Percentiles rank a stretch among this genome's conserved stretches.
These are phyloP conservation scores for Apiotrichum porosum DNA, from an alignment of 1,284 basidiomycete species.

Conservation along the genomic window DNA sequence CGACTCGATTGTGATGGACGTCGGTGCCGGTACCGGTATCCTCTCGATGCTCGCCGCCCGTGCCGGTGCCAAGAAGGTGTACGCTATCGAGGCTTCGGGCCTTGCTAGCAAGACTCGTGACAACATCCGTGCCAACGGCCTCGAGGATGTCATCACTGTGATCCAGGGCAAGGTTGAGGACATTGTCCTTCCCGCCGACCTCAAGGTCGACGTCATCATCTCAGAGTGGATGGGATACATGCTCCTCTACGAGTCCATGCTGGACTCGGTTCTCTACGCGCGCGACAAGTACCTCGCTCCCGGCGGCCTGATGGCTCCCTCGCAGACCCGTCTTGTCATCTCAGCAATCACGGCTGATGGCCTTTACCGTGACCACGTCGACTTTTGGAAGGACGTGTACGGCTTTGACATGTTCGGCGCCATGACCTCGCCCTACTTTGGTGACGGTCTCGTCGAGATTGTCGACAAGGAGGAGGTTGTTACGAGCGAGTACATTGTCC, in stretches of 20 bases:
- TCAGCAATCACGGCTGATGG: constrained; percentile 71
- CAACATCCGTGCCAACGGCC: constrained; percentile 75
- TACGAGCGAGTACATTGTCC: constrained; percentile 58
- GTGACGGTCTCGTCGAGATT: constrained; percentile 77
- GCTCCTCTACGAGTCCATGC: constrained; percentile 91
- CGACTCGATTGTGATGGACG: constrained; percentile 84
- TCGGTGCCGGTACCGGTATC: constrained; percentile 92
- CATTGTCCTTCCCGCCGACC: constrained; percentile 61
- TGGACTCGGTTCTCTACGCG: constrained; percentile 75
- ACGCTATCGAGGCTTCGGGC: constrained; percentile 86
- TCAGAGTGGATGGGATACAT: constrained; percentile 98
- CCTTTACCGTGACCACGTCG: constrained; percentile 71
- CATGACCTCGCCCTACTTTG: constrained; percentile 63
- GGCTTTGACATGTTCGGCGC: constrained; percentile 73
- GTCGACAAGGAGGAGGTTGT: constrained; percentile 66
- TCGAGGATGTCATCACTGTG: constrained; percentile 73
- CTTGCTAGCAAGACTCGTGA: constrained; percentile 76
- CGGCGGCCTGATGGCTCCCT: constrained; percentile 82
- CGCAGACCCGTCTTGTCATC: constrained; percentile 80
- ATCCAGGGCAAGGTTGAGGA: constrained; percentile 85
- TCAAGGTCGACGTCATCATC: constrained; percentile 85
- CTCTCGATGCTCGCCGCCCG: constrained; percentile 86
- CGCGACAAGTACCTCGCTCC: constrained; percentile 53
- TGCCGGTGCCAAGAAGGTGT: constrained; percentile 86
- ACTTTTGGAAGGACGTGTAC: constrained; percentile 88